These are phyloP conservation scores for Dothiorella sarmentorum DNA, from an alignment of 2,329 filamentous ascomycete genomes.

Conservation along the genomic window DNA sequence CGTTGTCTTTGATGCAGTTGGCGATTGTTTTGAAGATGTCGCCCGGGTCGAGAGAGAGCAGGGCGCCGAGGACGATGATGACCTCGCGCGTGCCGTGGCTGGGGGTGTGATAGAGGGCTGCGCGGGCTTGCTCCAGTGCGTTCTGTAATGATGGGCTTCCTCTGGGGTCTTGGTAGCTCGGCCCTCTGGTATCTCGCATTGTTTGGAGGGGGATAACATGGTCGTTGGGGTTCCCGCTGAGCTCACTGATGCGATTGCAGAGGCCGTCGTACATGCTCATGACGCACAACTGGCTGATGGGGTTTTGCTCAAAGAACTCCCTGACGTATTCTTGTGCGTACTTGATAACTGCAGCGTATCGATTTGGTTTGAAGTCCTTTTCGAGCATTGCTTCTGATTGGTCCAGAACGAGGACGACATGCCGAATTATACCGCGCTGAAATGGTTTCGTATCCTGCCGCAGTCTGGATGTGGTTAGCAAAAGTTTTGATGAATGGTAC, in stretches of 20 bases:
- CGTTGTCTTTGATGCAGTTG: slow-evolving; percentile 73
- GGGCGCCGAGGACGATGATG: slow-evolving; percentile 84
- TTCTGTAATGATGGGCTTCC: slow-evolving; percentile 70
- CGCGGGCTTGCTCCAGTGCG: slow-evolving; percentile 90
- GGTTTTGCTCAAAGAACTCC: slow-evolving; percentile 98
- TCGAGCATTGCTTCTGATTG: slow-evolving; percentile 91
- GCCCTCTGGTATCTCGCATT: slow-evolving; percentile 62
- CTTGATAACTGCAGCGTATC: slow-evolving; percentile 76
- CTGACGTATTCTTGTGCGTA: slow-evolving; percentile 84
- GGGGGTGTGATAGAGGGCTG: slow-evolving; percentile 86
- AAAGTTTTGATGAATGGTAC: not conserved
- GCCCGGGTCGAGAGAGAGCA: slow-evolving; percentile 86
- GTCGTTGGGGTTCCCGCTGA: slow-evolving; percentile 86
- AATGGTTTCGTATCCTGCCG: slow-evolving; percentile 92
- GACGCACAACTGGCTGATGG: slow-evolving; percentile 91
- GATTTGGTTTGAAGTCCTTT: slow-evolving; percentile 87
- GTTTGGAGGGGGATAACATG: slow-evolving; percentile 74
- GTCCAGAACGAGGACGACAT: slow-evolving; percentile 85
- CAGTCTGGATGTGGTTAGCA: slow-evolving; percentile 51
- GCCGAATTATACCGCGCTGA: slow-evolving; percentile 96
- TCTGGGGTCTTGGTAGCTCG: slow-evolving; percentile 56
- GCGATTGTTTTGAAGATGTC: slow-evolving; percentile 91
- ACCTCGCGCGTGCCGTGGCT: slow-evolving; percentile 92
- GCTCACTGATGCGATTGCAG: slow-evolving; percentile 78
- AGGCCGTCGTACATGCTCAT: slow-evolving; percentile 92